Conservation (phyloP, 2,329 filamentous ascomycete species). For the Diaporthe sp. region DNA sequence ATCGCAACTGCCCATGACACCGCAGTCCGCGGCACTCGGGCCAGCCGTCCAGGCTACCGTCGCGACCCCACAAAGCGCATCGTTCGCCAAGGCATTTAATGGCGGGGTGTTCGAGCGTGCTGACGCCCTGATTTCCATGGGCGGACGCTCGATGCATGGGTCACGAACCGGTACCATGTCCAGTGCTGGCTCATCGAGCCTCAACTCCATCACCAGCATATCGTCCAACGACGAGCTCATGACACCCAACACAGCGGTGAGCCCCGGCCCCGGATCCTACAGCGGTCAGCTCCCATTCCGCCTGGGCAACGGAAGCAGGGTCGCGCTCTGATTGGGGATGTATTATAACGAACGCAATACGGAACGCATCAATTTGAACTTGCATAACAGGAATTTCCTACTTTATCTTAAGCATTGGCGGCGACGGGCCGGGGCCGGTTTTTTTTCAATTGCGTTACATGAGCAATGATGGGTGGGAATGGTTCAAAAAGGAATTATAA, state of each 20-base stretch:
- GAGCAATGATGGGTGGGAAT: conserved; percentile 26
- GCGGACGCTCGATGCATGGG: conserved; percentile 65
- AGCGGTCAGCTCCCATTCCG: conserved; percentile 31
- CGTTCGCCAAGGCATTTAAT: conserved; percentile 68
- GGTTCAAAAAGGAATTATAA: conserved; percentile 17
- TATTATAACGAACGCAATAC: conserved; percentile 32
- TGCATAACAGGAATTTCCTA: conserved; percentile 27
- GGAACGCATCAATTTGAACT: conserved; percentile 30
- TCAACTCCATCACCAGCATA: conserved; percentile 50
- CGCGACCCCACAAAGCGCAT: conserved; percentile 73
- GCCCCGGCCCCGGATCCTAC: conserved; percentile 42
- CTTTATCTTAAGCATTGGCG: conserved; percentile 29
- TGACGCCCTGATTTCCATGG: conserved; percentile 69
- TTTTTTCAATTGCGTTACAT: conserved; percentile 30
- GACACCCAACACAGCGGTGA: conserved; percentile 50
- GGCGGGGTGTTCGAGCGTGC: conserved; percentile 74
- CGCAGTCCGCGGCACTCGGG: conserved; percentile 88
- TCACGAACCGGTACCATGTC: conserved; percentile 71
- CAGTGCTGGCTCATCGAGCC: conserved; percentile 68
- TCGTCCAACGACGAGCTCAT: conserved; percentile 48
- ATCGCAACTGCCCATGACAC: conserved; percentile 80
- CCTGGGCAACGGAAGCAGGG: conserved; percentile 31
- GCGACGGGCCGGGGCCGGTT: conserved; percentile 24
- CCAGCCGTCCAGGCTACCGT: conserved; percentile 93
- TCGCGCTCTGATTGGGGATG: conserved; percentile 17